A percentile compares a stretch with the other conserved stretches of the same genome.
Evolutionary conservation across 2,329 filamentous ascomycete genomes (phyloP).

Genomic region (Sporothrix variecibatus): DNA sequence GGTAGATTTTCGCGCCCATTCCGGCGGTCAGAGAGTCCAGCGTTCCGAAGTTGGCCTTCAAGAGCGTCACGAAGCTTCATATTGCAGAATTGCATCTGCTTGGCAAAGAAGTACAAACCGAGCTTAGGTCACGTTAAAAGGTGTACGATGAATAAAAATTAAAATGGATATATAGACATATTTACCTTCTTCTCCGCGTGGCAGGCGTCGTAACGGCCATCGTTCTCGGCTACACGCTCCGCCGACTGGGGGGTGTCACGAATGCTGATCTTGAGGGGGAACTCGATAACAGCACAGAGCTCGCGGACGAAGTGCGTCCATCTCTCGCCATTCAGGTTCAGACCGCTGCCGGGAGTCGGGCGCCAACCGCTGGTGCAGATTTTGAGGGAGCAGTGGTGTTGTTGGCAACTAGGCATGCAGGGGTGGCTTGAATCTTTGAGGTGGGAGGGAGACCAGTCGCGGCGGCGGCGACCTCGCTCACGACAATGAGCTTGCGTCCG

Average conservation of each 20-base stretch:
- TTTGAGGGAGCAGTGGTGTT: neutral
- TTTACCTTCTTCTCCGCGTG: slow-evolving; percentile 31
- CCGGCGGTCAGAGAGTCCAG: slow-evolving; percentile 1
- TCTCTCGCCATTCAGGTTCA: neutral
- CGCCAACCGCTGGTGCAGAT: slow-evolving; percentile 28
- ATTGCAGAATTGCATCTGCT: slow-evolving; percentile 16
- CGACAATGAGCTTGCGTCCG: slow-evolving; percentile 8
- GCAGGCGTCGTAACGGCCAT: slow-evolving; percentile 26
- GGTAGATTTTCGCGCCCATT: slow-evolving; percentile 21
- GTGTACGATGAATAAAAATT: neutral
- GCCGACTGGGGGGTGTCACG: slow-evolving; percentile 25
- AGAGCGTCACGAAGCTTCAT: slow-evolving; percentile 20
- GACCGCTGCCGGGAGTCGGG: neutral
- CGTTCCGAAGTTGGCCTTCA: slow-evolving; percentile 2
- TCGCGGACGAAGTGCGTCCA: slow-evolving; percentile 27
- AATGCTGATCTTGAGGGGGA: slow-evolving; percentile 2
- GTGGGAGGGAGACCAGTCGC: neutral
- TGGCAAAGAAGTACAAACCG: slow-evolving; percentile 23
- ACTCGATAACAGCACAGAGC: neutral
- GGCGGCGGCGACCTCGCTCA: neutral
- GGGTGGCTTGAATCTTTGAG: slow-evolving; percentile 6
- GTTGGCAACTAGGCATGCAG: slow-evolving; percentile 24
- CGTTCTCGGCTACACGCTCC: slow-evolving; percentile 16
- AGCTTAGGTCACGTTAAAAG: slow-evolving; percentile 15
- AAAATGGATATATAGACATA: neutral